phyloP scores from a whole-genome alignment of 805 yeast species.

The Ogataea ramenticola region DNA sequence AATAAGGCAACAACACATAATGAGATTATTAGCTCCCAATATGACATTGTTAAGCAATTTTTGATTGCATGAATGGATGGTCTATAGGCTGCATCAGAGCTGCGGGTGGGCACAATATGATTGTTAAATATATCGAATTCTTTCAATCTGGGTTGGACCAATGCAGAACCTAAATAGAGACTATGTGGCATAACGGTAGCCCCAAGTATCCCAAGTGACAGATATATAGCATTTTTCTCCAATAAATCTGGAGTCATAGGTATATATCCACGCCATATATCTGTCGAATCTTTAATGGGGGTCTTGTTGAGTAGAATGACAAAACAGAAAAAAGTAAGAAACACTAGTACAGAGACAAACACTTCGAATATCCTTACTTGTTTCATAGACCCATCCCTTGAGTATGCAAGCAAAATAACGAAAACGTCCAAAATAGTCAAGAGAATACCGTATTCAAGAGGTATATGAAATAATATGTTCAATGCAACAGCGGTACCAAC shows the following conservation, averaged over 20 bases:
- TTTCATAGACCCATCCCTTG: slow-evolving; percentile 67
- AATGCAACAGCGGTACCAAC: slow-evolving; percentile 89
- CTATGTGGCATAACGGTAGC: slow-evolving; percentile 97
- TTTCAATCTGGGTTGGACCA: slow-evolving; percentile 76
- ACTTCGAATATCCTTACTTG: slow-evolving; percentile 73
- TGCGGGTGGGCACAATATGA: not conserved
- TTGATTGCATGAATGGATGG: slow-evolving; percentile 71
- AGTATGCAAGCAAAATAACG: slow-evolving; percentile 69
- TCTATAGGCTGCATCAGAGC: slow-evolving; percentile 31
- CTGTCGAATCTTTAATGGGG: slow-evolving; percentile 42
- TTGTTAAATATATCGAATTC: slow-evolving; percentile 54
- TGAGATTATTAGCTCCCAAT: slow-evolving; percentile 62
- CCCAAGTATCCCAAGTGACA: slow-evolving; percentile 80
- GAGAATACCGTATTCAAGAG: slow-evolving; percentile 67
- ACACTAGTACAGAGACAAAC: slow-evolving; percentile 64
- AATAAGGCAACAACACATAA: slow-evolving; percentile 77
- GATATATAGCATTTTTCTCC: slow-evolving; percentile 60
- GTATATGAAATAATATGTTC: slow-evolving; percentile 68
- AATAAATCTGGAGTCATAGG: slow-evolving; percentile 52
- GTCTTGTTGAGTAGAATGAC: slow-evolving; percentile 59
- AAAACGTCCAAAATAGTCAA: slow-evolving; percentile 79
- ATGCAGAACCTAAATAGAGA: slow-evolving; percentile 74
- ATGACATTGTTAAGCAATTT: slow-evolving; percentile 65
- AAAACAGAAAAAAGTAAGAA: slow-evolving; percentile 71
- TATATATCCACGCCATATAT: slow-evolving; percentile 57